Conservation (phyloP, 2,329 filamentous ascomycete genomes). For the Cercospora janseana region DNA sequence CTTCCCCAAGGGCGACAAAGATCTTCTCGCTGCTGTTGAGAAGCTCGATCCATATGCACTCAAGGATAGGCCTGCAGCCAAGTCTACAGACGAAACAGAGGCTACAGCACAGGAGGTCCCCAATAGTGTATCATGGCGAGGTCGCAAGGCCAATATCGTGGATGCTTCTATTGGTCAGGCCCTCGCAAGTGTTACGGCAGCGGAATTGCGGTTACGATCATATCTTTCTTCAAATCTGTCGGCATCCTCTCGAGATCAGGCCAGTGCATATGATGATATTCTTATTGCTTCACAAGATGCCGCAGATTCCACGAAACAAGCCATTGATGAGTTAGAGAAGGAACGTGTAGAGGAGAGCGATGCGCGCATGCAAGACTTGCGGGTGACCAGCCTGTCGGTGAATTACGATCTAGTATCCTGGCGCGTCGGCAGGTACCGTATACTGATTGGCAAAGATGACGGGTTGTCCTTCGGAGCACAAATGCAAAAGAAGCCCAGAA, state of each 20-base stretch:
- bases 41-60: constrained; percentile 67
- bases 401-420: constrained; percentile 93
- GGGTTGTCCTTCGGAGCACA: constrained; percentile 60
- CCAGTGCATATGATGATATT: constrained; percentile 86
- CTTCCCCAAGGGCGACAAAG: constrained; percentile 65
- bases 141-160: constrained; percentile 80
- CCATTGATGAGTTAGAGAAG: constrained; percentile 81
- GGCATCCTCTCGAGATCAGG: constrained; percentile 60
- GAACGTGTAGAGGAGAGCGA: constrained; percentile 85
- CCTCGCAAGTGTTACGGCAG: constrained; percentile 65
- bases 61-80: constrained; percentile 49
- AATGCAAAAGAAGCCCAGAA: constrained; percentile 56
- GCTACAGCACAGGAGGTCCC: constrained; percentile 52
- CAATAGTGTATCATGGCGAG: constrained; percentile 80
- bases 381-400: constrained; percentile 87
- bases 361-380: constrained; percentile 82
- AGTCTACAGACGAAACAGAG: constrained; percentile 30
- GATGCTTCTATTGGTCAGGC: constrained; percentile 89
- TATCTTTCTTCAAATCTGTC: constrained; percentile 47
- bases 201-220: constrained; percentile 52
- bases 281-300: constrained; percentile 89
- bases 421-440: constrained; percentile 88
- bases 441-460: constrained; percentile 79
- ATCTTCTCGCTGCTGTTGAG: constrained; percentile 66
- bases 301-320: constrained; percentile 87